phyloP scores from a whole-genome alignment of 495 filamentous ascomycete species.

The Xylaria nigripes region DNA sequence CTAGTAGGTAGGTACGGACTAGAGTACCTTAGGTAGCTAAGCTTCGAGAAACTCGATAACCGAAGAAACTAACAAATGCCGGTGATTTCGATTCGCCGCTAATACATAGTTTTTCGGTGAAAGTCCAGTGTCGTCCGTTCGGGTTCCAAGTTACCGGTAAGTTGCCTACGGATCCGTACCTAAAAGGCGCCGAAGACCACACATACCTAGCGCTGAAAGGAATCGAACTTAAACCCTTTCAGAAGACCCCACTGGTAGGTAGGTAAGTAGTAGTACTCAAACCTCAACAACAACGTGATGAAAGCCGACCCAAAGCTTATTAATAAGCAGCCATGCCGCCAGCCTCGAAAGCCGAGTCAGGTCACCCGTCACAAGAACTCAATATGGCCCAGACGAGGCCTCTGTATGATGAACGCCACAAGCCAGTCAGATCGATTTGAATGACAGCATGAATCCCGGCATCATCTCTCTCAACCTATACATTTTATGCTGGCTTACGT shows the following conservation, averaged over 20 bases:
- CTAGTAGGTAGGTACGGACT: not conserved
- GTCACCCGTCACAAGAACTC: not conserved
- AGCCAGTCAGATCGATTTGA: not conserved
- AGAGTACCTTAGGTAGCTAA: too few relatives aligned
- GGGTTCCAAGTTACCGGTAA: not conserved
- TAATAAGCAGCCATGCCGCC: not conserved
- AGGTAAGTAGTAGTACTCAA: too few relatives aligned
- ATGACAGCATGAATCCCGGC: not conserved
- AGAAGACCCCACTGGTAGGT: too few relatives aligned
- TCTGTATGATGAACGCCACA: not conserved
- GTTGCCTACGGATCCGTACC: slow-evolving; percentile 1
- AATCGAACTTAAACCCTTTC: too few relatives aligned
- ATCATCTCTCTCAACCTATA: not conserved
- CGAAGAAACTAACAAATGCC: not conserved
- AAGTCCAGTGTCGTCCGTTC: too few relatives aligned
- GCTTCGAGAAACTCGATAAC: slow-evolving; percentile 4
- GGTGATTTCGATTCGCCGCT: not conserved
- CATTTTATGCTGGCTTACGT: not conserved
- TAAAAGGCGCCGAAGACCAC: too few relatives aligned
- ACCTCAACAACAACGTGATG: not conserved
- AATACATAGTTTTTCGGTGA: too few relatives aligned
- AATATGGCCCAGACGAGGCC: not conserved
- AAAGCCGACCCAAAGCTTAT: not conserved
- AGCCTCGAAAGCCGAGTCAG: slow-evolving; percentile 2
- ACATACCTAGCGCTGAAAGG: too few relatives aligned